Evolutionary conservation across 306 rosid species (phyloP).

Genomic region (Lathyrus sativus): DNA sequence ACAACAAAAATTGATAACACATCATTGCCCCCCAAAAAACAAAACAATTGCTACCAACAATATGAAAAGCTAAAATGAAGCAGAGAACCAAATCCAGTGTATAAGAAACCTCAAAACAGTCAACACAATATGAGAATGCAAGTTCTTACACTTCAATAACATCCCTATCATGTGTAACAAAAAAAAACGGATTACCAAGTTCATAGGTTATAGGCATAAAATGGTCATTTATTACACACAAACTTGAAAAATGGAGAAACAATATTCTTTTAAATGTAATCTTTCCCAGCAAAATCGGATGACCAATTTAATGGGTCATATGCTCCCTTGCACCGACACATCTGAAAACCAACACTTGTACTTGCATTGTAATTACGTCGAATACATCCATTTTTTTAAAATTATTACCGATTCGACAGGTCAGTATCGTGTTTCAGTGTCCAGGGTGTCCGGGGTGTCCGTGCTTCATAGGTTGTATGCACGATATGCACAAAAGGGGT

Average conservation of each 20-base stretch:
- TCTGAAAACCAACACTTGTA: no score
- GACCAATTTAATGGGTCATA: not conserved
- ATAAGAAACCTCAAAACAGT: not conserved
- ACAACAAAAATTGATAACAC: not conserved
- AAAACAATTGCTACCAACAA: slow-evolving; percentile 15
- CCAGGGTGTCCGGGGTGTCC: no score
- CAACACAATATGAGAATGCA: slow-evolving; percentile 6
- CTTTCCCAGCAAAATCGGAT: not conserved
- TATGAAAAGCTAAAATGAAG: not conserved
- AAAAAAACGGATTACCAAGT: not conserved
- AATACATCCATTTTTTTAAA: not conserved
- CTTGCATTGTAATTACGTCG: no score
- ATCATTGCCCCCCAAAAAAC: slow-evolving; percentile 1
- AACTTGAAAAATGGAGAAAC: no score
- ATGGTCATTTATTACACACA: no score
- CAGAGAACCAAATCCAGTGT: not conserved
- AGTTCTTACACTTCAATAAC: not conserved
- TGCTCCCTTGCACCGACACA: no score
- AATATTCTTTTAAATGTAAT: no score
- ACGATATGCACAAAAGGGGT: not conserved
- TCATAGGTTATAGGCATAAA: no score
- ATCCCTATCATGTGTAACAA: slow-evolving; percentile 3
- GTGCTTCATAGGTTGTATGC: not conserved
- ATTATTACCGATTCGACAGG: not conserved
- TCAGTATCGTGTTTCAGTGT: no score